Base-by-base conservation (phyloP, 768 basidiomycete species). In the Suillus cothurnatus region DNA sequence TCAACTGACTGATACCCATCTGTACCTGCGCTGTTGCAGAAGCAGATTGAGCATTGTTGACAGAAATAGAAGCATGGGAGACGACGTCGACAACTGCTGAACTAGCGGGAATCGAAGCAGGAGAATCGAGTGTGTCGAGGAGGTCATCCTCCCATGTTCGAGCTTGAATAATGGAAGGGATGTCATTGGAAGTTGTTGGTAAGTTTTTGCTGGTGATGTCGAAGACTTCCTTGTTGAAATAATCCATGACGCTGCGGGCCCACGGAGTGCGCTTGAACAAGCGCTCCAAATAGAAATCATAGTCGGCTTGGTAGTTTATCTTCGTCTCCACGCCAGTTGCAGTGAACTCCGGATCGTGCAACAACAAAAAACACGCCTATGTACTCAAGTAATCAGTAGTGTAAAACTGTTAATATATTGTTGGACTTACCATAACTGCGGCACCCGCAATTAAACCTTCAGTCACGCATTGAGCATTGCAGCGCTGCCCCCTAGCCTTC, bases 61-160 rank as follows among this genome's bases (percentile, higher is more conserved):
- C 45, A 4, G 45, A 47, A 4, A 47, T 47, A 2, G 45, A 47
- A 12, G 45, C n/a, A 2, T n/a, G 45, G 45, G 45, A 47, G n/a
- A 23, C 4, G n/a, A 47, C 45, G 5, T 47, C n/a, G 21, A 47
- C n/a, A 2, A 47, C 45, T 23, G n/a, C 45, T 4, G 45, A 47
- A 11, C 21, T 47, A 47, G 21, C 9, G 9, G 45, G 45, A 11
- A n/a, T n/a, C 8, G 2, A 12, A 11, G 45, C 3, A 8, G 58
- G 58, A 38, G 34, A 15, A 34, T 60, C 58, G 12, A 60, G 28
- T 41, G 39, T 9, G 6, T 32, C 58, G 0, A 60, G n/a, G 36
- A 60, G 41, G 11, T 60, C 36, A 23, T 60, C 58, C 12, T 60
- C 36, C 58, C 58, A 60, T n/a, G 58, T 60, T 26, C 12, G 36